Conservation (phyloP, 108 stramenopile genomes). For the Cyclotella baltica region DNA sequence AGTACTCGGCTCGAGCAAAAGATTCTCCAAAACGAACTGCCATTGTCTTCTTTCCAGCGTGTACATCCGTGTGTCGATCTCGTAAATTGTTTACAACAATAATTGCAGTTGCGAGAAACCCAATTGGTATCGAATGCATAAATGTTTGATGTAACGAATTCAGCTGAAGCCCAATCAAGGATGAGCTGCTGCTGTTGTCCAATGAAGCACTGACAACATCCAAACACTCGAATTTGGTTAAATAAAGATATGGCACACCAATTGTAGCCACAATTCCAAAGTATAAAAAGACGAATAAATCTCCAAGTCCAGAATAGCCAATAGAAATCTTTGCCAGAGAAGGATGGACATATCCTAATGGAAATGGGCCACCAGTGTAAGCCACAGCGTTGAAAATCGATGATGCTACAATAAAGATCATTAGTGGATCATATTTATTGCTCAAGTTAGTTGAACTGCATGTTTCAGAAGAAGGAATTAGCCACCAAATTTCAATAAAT, state of each 20-base stretch:
- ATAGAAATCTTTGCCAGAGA: conserved; percentile 79
- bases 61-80: conserved; percentile 84
- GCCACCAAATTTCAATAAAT: conserved; percentile 53
- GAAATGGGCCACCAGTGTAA: conserved; percentile 89
- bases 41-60: conserved; percentile 75
- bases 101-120: conserved; percentile 80
- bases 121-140: conserved; percentile 63
- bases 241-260: conserved; percentile 70
- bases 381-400: conserved; percentile 88
- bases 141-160: conserved; percentile 31
- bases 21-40: conserved; percentile 85
- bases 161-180: not conserved
- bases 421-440: conserved; percentile 30
- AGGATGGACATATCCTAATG: conserved; percentile 78
- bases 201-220: not conserved
- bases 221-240: conserved; percentile 24
- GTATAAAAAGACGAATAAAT: conserved; percentile 89
- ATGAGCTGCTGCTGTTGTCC: conserved; percentile 5
- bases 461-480: conserved; percentile 45
- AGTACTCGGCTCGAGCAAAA: conserved; percentile 75
- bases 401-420: conserved; percentile 58
- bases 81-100: conserved; percentile 93
- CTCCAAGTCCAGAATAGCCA: conserved; percentile 88
- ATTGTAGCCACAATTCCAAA: conserved; percentile 90
- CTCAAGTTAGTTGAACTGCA: not conserved